Base-by-base conservation (phyloP, 371 early-diverging fungal species). In the Thermomucor indicae-seudaticae region DNA sequence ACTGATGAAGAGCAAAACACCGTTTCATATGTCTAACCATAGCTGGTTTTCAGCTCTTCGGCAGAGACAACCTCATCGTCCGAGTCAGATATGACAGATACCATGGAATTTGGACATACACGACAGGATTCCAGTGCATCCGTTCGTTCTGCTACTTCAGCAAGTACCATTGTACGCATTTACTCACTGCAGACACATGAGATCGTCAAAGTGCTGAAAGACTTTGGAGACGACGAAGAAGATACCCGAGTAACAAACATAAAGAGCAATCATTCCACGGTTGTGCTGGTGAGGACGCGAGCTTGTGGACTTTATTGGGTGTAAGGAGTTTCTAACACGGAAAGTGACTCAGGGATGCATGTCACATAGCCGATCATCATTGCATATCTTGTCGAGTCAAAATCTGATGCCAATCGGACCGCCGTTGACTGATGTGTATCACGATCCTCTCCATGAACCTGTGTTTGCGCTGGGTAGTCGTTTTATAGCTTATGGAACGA, bases 401-500 rank as follows among this genome's bases (percentile, higher is more conserved):
- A 19, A 59, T 46, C 43, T 52, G 2, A 38, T 41, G 45, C 48
- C 57, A 54, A 30, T 63, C 42, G 31, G 50, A 14, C 48, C 47
- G 7, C 63, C 67, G 2, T 52, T 85, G 42, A 69, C 59, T 2
- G 85, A 83, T 43, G 75, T 75, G 2, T 71, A 54, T 40, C 58
- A 67, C 41, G 65, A 69, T 39, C 58, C 67, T 5, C 49, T 51
- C 1, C 49, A 58, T 16, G 60, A 57, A 1, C 75, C 78, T 16
- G 62, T 79, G 1, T 81, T 84, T 47, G 65, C 79, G 10, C 55
- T 86, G 12, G 84, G 84, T 1, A 60, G 79, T 14, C 57, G 87
- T 27, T 70, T 79, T 34, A 51, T 86, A 20, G 83, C 87, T 8
- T 86, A 84, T 60, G 82, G 80, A 6, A 83, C 83, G 2, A 78